Evolutionary conservation across 345 rosid species (phyloP).

Genomic region (Populus alba): DNA sequence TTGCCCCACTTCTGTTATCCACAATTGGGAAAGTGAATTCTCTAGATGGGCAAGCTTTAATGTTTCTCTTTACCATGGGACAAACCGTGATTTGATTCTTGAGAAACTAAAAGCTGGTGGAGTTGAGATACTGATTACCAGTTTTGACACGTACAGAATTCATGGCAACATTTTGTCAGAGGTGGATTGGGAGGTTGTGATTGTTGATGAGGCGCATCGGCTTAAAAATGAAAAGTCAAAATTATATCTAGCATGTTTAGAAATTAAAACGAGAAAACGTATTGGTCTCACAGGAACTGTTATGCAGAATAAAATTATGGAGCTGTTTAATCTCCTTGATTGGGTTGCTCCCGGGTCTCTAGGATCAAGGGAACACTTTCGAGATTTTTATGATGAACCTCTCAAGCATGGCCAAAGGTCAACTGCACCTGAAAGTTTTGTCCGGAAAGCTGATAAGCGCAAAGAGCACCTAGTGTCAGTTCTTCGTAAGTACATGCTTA

Average conservation of each 20-base stretch:
- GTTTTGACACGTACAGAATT: conserved; percentile 81
- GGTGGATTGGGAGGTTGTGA: conserved; percentile 76
- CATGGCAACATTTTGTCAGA: conserved; percentile 64
- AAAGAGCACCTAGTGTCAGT: conserved; percentile 69
- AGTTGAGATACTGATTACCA: conserved; percentile 73
- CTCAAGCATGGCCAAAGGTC: conserved; percentile 88
- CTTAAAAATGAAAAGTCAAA: conserved; percentile 91
- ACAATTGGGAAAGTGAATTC: conserved; percentile 91
- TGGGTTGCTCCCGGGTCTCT: conserved; percentile 87
- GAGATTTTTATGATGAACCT: conserved; percentile 83
- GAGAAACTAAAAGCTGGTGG: conserved; percentile 66
- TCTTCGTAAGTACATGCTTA: conserved; percentile 73
- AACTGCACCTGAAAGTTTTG: conserved; percentile 74
- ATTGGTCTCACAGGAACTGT: conserved; percentile 89
- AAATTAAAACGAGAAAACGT: conserved; percentile 56
- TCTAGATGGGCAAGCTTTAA: conserved; percentile 76
- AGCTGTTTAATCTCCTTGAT: conserved; percentile 79
- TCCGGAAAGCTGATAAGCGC: conserved; percentile 70
- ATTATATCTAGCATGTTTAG: conserved; percentile 67
- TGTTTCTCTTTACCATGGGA: conserved; percentile 74
- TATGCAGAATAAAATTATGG: conserved; percentile 93
- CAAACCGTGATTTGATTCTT: conserved; percentile 65
- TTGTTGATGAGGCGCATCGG: conserved; percentile 92
- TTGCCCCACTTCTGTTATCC: conserved; percentile 86
- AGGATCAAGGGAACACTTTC: conserved; percentile 87